Evolutionary conservation across 257 asterid species (phyloP).

Genomic region (Ocimum tenuiflorum): DNA sequence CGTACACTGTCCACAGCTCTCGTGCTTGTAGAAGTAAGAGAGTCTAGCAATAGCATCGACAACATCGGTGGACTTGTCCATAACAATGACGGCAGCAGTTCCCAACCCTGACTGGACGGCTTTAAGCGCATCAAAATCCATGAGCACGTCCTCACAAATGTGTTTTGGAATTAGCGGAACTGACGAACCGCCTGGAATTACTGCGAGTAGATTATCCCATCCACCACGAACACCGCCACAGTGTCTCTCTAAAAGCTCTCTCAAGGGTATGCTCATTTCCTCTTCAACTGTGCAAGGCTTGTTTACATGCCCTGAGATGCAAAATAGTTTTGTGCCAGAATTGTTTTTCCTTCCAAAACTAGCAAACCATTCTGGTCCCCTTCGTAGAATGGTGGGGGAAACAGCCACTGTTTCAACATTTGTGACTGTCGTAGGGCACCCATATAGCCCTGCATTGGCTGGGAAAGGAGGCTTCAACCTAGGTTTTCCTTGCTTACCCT

Average conservation of each 20-base stretch:
- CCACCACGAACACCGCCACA: conserved; percentile 99
- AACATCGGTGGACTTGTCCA: conserved; percentile 96
- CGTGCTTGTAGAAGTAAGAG: conserved; percentile 95
- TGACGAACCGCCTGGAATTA: conserved; percentile 95
- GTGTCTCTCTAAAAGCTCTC: conserved; percentile 84
- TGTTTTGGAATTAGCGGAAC: conserved; percentile 81
- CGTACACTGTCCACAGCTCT: conserved; percentile 98
- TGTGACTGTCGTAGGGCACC: conserved; percentile 96
- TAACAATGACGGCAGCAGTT: conserved; percentile 95
- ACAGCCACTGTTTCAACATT: conserved; percentile 98
- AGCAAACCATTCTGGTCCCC: conserved; percentile 99
- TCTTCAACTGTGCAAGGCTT: conserved; percentile 99
- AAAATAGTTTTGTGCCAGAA: conserved; percentile 85
- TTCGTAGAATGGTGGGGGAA: conserved; percentile 92
- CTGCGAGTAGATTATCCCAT: conserved; percentile 93
- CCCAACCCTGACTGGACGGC: conserved; percentile 97
- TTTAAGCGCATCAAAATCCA: conserved; percentile 98
- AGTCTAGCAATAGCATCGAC: conserved; percentile 95
- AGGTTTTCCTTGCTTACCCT: conserved; percentile 98
- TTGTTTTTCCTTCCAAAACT: conserved; percentile 95
- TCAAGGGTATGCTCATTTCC: conserved; percentile 94
- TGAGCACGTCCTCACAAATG: conserved; percentile 85
- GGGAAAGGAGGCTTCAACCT: conserved; percentile 99
- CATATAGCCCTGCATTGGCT: conserved; percentile 91
- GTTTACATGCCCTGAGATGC: conserved; percentile 96